Conservation (phyloP, 768 basidiomycete genomes). For the Clitopilus passeckerianus region DNA sequence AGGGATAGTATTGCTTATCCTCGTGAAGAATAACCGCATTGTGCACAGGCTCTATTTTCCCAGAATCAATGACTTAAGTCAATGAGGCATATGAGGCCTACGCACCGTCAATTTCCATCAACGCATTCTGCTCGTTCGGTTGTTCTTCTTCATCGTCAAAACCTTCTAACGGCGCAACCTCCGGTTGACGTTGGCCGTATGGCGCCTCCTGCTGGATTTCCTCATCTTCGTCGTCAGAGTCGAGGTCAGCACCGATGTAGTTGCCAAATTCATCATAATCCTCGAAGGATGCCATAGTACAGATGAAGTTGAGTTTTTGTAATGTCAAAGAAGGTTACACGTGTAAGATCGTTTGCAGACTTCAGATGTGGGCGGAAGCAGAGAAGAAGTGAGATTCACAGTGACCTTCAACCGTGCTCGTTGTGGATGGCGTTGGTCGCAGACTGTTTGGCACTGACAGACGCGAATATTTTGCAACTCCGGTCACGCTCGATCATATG, state of each 20-base stretch:
- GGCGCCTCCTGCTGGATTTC: constrained; percentile 38
- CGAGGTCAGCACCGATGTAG: constrained; percentile 94
- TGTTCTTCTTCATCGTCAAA: constrained; percentile 69
- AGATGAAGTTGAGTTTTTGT: not conserved
- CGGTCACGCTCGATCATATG: constrained; percentile 14
- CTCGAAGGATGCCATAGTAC: constrained; percentile 54
- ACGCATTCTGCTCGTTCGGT: constrained; percentile 49
- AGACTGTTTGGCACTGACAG: constrained; percentile 1
- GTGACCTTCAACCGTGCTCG: not conserved
- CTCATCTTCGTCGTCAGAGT: constrained; percentile 79
- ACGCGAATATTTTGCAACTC: constrained; percentile 27
- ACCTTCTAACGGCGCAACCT: constrained; percentile 67
- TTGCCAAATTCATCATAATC: constrained; percentile 96
- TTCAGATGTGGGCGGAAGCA: not conserved
- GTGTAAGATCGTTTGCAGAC: constrained; percentile 1
- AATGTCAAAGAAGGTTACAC: not conserved
- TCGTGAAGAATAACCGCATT: constrained; percentile 90
- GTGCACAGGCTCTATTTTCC: constrained; percentile 60
- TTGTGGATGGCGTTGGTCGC: constrained; percentile 8
- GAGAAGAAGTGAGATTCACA: not conserved
- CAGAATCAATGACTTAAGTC: constrained; percentile 11
- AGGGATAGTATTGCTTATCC: constrained; percentile 97
- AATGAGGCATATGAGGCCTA: constrained; percentile 2
- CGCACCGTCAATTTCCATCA: constrained; percentile 85
- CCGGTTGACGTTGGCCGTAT: constrained; percentile 28